Evolutionary conservation across 2,329 filamentous ascomycete species (phyloP).

Genomic region (Arachnopeziza araneosa): DNA sequence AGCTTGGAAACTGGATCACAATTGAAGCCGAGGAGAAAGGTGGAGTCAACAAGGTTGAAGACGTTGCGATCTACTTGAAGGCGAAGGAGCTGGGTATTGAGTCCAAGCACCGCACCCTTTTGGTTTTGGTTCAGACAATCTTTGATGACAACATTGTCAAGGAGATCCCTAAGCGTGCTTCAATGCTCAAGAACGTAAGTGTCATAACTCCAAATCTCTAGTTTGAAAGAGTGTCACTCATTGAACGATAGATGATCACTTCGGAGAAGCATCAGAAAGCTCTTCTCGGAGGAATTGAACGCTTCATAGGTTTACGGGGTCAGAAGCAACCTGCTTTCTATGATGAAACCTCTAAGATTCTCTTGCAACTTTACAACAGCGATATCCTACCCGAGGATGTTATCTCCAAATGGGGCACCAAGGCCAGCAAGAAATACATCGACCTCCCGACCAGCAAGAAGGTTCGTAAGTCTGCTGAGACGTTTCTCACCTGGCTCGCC

Average conservation of each 20-base stretch:
- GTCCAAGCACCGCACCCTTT: conserved; percentile 84
- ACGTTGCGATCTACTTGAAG: conserved; percentile 91
- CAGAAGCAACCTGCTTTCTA: conserved; percentile 77
- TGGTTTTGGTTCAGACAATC: conserved; percentile 87
- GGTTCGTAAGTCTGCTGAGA: conserved; percentile 89
- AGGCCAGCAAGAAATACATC: conserved; percentile 98
- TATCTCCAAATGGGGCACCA: conserved; percentile 83
- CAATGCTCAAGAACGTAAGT: conserved; percentile 80
- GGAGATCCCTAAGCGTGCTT: conserved; percentile 78
- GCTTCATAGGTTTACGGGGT: conserved; percentile 67
- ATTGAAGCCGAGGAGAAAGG: conserved; percentile 66
- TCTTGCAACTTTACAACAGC: conserved; percentile 81
- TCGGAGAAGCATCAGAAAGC: conserved; percentile 95
- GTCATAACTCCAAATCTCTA: not conserved
- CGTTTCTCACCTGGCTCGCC: conserved; percentile 90
- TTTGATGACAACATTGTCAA: conserved; percentile 86
- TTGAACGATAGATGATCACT: conserved; percentile 58
- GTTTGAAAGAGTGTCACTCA: conserved; percentile 4
- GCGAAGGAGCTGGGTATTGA: conserved; percentile 95
- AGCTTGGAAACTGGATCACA: conserved; percentile 89
- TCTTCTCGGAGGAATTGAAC: conserved; percentile 90
- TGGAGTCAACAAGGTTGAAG: conserved; percentile 72
- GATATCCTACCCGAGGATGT: conserved; percentile 86
- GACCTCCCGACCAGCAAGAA: conserved; percentile 86
- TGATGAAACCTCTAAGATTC: conserved; percentile 73